Conservation (phyloP, 75 land plant genomes). For the Picea sitchensis region DNA sequence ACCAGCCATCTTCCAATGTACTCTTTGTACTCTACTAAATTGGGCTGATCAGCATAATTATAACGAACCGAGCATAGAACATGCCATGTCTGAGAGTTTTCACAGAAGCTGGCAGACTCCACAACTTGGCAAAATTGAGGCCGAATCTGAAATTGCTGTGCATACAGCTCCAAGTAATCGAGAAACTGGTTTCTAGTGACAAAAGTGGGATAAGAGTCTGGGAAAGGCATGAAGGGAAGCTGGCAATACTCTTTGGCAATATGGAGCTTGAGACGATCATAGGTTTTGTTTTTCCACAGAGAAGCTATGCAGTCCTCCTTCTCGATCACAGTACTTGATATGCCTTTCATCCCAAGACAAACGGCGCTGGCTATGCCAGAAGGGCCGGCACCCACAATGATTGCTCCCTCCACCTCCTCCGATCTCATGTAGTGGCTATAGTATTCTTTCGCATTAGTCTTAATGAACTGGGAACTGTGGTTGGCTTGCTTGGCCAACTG, state of each 20-base stretch:
- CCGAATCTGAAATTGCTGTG: constrained; percentile 22
- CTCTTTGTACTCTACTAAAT: constrained; percentile 9
- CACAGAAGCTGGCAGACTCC: constrained; percentile 16
- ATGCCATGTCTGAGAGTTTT: constrained; percentile 10
- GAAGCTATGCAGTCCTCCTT: constrained; percentile 54
- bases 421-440: background rate
- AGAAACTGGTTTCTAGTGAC: constrained; percentile 52
- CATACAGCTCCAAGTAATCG: constrained; percentile 49
- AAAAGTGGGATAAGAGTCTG: constrained; percentile 33
- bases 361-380: constrained; percentile 61
- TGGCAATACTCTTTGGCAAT: constrained; percentile 54
- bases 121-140: constrained; percentile 38
- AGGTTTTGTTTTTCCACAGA: constrained; percentile 54
- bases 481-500: background rate
- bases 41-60: background rate
- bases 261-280: constrained; percentile 56
- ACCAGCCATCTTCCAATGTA: constrained; percentile 40
- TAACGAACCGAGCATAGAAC: background rate
- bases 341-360: constrained; percentile 33
- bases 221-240: constrained; percentile 44
- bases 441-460: background rate
- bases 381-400: constrained; percentile 75
- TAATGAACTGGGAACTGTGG: background rate
- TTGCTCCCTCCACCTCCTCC: constrained; percentile 26
- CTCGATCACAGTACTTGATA: constrained; percentile 54